Evolutionary conservation across 75 land plant species (phyloP).

Genomic region (Cunninghamia lanceolata): DNA sequence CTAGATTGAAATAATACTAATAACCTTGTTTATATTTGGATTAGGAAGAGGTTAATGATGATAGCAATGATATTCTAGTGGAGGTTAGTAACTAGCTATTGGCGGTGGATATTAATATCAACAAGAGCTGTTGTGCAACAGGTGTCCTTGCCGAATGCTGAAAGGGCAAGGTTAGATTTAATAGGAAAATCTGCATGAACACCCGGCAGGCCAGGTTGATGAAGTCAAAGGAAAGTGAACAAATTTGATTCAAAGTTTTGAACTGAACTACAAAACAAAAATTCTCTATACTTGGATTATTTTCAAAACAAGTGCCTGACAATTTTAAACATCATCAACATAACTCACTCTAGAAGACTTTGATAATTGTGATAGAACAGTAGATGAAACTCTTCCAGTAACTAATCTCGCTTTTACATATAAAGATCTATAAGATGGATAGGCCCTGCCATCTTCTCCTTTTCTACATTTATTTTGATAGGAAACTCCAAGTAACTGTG

Average conservation of each 20-base stretch:
- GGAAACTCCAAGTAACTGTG: background rate
- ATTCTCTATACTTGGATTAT: background rate
- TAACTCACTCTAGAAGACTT: background rate
- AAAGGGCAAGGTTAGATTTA: too few relatives aligned
- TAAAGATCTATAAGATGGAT: background rate
- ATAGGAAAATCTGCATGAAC: too few relatives aligned
- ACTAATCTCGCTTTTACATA: background rate
- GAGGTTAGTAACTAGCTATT: background rate
- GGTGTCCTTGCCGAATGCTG: too few relatives aligned
- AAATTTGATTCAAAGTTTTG: background rate
- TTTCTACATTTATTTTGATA: background rate
- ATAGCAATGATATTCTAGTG: background rate
- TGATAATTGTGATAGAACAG: background rate
- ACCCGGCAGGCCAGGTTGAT: too few relatives aligned
- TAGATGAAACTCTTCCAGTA: background rate
- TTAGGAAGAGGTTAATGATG: background rate
- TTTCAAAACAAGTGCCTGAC: background rate
- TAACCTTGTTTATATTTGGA: slow-evolving; percentile 7
- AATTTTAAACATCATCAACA: background rate
- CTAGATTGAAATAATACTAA: slow-evolving; percentile 6
- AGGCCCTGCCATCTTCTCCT: background rate
- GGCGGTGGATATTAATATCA: slow-evolving; percentile 1
- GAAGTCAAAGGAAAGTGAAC: too few relatives aligned
- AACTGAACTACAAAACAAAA: background rate
- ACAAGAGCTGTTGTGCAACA: too few relatives aligned